Conservation (phyloP, 257 asterid genomes). For the Solanum stenotomum region DNA sequence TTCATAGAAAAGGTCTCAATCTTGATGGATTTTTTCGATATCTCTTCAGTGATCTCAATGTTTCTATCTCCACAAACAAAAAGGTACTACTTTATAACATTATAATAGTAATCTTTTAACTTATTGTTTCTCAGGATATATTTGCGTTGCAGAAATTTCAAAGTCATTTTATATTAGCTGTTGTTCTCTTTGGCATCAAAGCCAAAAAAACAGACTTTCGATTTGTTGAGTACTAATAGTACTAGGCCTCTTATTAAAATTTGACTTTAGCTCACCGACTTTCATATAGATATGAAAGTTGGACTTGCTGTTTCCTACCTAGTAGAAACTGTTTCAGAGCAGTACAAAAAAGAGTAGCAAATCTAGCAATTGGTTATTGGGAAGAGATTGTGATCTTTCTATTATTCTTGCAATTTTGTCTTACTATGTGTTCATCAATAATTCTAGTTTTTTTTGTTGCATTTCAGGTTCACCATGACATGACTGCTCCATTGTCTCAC, state of each 20-base stretch:
- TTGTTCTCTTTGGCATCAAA: not conserved
- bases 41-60: conserved; percentile 39
- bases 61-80: conserved; percentile 42
- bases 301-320: not conserved
- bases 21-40: conserved; percentile 43
- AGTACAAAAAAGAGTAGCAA: not conserved
- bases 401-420: not conserved
- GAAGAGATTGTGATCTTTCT: not conserved
- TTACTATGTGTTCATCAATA: not conserved
- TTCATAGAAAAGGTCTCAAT: conserved; percentile 36
- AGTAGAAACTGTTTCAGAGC: not conserved
- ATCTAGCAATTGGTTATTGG: not conserved
- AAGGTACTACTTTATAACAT: conserved; percentile 26
- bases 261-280: too few species aligned
- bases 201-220: not conserved
- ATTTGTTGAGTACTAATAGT: not conserved
- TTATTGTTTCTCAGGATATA: not conserved
- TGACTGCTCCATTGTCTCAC: conserved; percentile 62
- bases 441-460: not conserved
- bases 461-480: conserved; percentile 56
- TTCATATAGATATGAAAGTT: not conserved
- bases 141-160: not conserved
- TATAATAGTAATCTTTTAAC: not conserved
- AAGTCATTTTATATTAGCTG: not conserved
- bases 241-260: not conserved